phyloP scores from a whole-genome alignment of 2,329 filamentous ascomycete genomes.

The Corinectria fuckeliana region DNA sequence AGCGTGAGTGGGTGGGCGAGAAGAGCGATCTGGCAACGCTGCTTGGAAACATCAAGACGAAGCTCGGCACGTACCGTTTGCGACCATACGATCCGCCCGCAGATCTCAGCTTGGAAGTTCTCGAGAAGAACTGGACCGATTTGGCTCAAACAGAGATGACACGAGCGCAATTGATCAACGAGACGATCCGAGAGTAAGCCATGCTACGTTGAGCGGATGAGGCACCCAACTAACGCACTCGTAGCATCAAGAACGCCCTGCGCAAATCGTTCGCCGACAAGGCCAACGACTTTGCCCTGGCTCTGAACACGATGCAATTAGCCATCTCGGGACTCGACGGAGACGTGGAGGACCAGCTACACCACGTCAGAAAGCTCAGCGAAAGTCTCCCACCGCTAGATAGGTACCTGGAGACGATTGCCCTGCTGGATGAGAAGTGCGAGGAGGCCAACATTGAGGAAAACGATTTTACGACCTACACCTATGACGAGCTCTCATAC shows the following conservation, averaged over 20 bases:
- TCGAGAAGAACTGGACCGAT: slow-evolving; percentile 82
- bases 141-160: slow-evolving; percentile 85
- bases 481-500: slow-evolving; percentile 94
- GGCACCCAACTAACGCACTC: slow-evolving; percentile 37
- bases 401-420: slow-evolving; percentile 87
- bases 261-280: slow-evolving; percentile 95
- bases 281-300: slow-evolving; percentile 96
- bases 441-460: slow-evolving; percentile 98
- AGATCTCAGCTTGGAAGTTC: slow-evolving; percentile 79
- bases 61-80: slow-evolving; percentile 91
- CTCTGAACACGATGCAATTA: slow-evolving; percentile 91
- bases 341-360: slow-evolving; percentile 92
- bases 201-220: background rate
- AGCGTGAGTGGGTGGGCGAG: slow-evolving; percentile 95
- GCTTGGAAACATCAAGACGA: slow-evolving; percentile 98
- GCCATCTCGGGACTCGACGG: slow-evolving; percentile 97
- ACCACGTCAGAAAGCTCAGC: slow-evolving; percentile 84
- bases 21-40: slow-evolving; percentile 94
- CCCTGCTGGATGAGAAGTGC: slow-evolving; percentile 84
- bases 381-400: slow-evolving; percentile 89
- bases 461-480: slow-evolving; percentile 99
- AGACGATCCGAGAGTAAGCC: slow-evolving; percentile 92
- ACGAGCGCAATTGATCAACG: slow-evolving; percentile 93
- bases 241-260: slow-evolving; percentile 90
- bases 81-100: slow-evolving; percentile 88